phyloP scores from a whole-genome alignment of 495 filamentous ascomycete species.

The Cercophora sp. region DNA sequence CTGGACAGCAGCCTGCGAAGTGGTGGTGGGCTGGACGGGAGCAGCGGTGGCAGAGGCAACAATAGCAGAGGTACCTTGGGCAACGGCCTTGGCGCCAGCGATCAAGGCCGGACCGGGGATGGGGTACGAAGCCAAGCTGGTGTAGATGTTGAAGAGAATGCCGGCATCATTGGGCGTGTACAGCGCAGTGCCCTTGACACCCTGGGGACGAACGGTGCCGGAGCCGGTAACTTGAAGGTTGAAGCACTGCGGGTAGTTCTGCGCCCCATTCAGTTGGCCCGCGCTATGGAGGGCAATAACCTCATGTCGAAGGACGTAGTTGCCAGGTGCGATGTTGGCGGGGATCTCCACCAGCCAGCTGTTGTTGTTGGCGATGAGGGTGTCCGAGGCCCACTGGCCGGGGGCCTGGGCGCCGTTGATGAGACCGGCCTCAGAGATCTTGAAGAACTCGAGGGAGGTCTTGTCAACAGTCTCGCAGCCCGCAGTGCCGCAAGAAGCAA shows the following conservation, averaged over 20 bases:
- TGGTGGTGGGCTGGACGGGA: not conserved
- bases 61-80: slow-evolving; percentile 4
- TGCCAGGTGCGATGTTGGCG: slow-evolving; percentile 55
- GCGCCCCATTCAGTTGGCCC: slow-evolving; percentile 58
- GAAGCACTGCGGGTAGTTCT: slow-evolving; percentile 77
- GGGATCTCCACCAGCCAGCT: slow-evolving; percentile 69
- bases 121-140: slow-evolving; percentile 40
- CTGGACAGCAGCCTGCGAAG: not conserved
- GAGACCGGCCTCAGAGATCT: not conserved
- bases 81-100: slow-evolving; percentile 10
- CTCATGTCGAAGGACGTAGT: slow-evolving; percentile 78
- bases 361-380: slow-evolving; percentile 65
- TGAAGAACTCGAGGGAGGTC: not conserved
- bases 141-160: slow-evolving; percentile 56
- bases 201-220: slow-evolving; percentile 56
- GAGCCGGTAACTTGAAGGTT: slow-evolving; percentile 68
- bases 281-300: slow-evolving; percentile 74
- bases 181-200: slow-evolving; percentile 56
- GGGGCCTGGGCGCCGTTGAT: not conserved
- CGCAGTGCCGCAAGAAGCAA: slow-evolving; percentile 65
- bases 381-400: not conserved
- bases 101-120: slow-evolving; percentile 49
- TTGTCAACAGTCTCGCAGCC: slow-evolving; percentile 53
- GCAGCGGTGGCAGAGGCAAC: not conserved
- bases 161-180: slow-evolving; percentile 61